Base-by-base conservation (phyloP, 306 rosid genomes). In the Dryas octopetala region DNA sequence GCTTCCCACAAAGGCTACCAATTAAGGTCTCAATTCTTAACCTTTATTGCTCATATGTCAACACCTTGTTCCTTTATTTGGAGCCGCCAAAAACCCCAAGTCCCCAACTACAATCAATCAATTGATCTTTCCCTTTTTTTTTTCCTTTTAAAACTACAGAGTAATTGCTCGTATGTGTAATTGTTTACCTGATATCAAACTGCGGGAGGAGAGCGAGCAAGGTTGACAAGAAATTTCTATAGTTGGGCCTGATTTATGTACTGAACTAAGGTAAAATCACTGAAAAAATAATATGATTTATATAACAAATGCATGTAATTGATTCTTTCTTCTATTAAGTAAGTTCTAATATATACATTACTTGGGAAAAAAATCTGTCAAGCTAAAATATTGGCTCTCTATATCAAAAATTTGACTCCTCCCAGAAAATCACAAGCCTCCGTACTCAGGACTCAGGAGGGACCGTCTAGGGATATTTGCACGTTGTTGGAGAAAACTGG, bases 321-420 rank as follows among this genome's bases (percentile, higher is more conserved):
- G 47, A 45, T 73, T 73, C 40, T 53, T 64, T 55, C 52, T 73
- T 72, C 11, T 46, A 72, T 46, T 5, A 32, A 17, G 38, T 2
- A 14, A 26, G 17, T 26, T 58, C 46, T 7, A 17, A 43, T 72
- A 59, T 72, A 46, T 38, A 72, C 66, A 57, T 41, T 23, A 6
- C 6, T 41, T 54, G 2, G 60, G 3, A 5, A 3, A 13, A 57
- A 54, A 69, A 45, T 2, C 1, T 53, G 64, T 54, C 13, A n/a
- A 43, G 41, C 41, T 14, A 40, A 70, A 38, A n/a, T 54, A 71
- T 50, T 12, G 28, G 46, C 2, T 48, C 57, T 28, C 60, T 68
- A 53, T 67, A 53, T 15, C 66, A 72, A 72, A 62, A 68, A 23
- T 72, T 58, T 72, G 67, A 45, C 32, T 15, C 14, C 40, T 44